Conservation (phyloP, 306 rosid species). For the Casuarina glauca region DNA sequence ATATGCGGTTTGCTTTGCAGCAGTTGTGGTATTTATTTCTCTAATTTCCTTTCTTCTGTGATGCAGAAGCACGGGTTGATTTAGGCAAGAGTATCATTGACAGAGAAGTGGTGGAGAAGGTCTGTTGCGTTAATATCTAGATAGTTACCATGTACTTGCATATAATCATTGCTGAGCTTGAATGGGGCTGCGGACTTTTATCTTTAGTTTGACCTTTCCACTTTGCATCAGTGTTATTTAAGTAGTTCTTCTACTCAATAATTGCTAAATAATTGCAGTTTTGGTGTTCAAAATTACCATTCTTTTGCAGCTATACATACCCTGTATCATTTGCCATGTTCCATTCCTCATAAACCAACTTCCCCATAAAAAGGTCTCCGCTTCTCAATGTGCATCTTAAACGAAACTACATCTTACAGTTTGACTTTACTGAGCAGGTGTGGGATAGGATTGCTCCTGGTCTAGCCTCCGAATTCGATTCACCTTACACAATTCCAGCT, state of each 20-base stretch:
- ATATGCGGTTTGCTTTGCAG: conserved; percentile 14
- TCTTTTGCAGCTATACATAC: neutral
- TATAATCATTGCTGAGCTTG: conserved; percentile 19
- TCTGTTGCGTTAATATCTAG: conserved; percentile 22
- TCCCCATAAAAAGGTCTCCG: neutral
- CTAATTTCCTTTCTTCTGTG: conserved; percentile 33
- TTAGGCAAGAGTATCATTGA: conserved; percentile 61
- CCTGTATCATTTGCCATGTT: conserved; percentile 1
- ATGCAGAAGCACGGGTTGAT: conserved; percentile 70
- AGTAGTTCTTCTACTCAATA: too few relatives aligned
- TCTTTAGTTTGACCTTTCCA: neutral
- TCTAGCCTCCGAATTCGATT: conserved; percentile 70
- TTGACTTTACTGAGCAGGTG: conserved; percentile 54
- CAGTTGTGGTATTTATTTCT: conserved; percentile 10
- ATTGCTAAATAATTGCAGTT: neutral
- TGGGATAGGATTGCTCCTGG: conserved; percentile 98
- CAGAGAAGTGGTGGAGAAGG: conserved; percentile 93
- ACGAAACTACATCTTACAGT: conserved; percentile 13
- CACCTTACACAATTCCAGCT: conserved; percentile 64
- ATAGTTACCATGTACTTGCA: conserved; percentile 22
- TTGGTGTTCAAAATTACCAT: neutral
- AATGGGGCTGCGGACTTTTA: neutral
- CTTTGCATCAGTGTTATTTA: neutral
- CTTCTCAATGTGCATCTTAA: conserved; percentile 18
- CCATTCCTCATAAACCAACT: neutral